Evolutionary conservation across 345 rosid genomes (phyloP).

Genomic region (Eucalyptus regnans): DNA sequence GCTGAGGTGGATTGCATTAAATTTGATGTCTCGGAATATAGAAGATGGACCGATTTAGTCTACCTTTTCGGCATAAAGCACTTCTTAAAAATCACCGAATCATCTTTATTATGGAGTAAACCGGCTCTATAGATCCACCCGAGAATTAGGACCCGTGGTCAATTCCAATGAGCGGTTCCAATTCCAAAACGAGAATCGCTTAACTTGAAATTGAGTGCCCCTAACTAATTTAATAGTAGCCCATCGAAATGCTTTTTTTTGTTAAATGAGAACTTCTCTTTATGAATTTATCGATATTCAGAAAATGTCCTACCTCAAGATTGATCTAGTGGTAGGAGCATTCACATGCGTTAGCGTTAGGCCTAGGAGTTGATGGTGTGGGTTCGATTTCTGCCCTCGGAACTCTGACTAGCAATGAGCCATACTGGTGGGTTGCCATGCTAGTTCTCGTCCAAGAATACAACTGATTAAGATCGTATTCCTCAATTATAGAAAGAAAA

Average conservation of each 20-base stretch:
- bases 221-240: too few species aligned
- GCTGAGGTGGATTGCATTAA: too few species aligned
- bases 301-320: neutral
- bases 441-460: neutral
- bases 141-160: too few species aligned
- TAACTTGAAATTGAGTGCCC: too few species aligned
- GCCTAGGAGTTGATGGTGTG: neutral
- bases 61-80: neutral
- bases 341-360: neutral
- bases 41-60: neutral
- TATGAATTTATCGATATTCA: neutral
- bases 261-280: neutral
- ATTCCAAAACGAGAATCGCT: fast-evolving
- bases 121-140: fast-evolving
- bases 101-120: too few species aligned
- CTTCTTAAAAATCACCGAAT: neutral
- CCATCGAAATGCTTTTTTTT: neutral
- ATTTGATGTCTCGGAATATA: too few species aligned
- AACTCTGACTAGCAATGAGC: neutral
- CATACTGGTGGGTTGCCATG: neutral
- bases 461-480: too few species aligned
- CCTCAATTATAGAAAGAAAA: neutral
- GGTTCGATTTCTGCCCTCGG: neutral
- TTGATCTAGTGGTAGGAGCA: neutral
- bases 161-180: too few species aligned